phyloP scores from a whole-genome alignment of 169 alveolate genomes.

The Plasmodium relictum region DNA sequence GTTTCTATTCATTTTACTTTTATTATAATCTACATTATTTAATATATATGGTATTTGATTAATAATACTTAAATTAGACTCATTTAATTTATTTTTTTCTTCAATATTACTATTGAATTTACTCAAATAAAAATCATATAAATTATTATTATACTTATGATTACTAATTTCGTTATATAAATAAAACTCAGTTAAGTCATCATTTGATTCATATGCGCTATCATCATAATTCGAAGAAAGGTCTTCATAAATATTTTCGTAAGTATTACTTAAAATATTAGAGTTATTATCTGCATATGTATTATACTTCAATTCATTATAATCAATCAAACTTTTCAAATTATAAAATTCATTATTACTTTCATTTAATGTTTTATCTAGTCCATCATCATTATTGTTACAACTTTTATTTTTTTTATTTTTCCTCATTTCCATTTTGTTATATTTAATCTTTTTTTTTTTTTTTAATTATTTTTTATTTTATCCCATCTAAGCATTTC shows the following conservation, averaged over 20 bases:
- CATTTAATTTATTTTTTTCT: conserved; percentile 31
- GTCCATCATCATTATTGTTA: conserved; percentile 8
- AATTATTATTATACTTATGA: conserved; percentile 65
- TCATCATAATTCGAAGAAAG: conserved; percentile 49
- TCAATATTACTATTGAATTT: conserved; percentile 53
- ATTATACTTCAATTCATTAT: conserved; percentile 22
- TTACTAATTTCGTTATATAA: conserved; percentile 66
- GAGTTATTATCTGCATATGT: conserved; percentile 30
- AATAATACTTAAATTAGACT: conserved; percentile 15
- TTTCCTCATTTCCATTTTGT: conserved; percentile 41
- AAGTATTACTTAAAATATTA: conserved; percentile 45
- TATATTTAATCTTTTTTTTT: neutral
- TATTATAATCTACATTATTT: neutral
- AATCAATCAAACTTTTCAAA: neutral
- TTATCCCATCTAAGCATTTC: neutral
- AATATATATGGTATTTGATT: neutral
- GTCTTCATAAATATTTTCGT: conserved; percentile 61
- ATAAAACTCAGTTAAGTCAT: conserved; percentile 55
- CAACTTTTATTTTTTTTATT: conserved; percentile 7
- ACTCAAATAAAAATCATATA: conserved; percentile 59
- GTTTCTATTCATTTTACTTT: neutral
- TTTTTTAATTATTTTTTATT: neutral
- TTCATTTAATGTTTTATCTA: neutral
- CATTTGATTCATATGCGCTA: conserved; percentile 41
- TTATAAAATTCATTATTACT: neutral